Evolutionary conservation across 2,329 filamentous ascomycete species (phyloP), one percentile per base, ranked within the genome.

Genomic region (Phaeophleospora eucalypticola): DNA sequence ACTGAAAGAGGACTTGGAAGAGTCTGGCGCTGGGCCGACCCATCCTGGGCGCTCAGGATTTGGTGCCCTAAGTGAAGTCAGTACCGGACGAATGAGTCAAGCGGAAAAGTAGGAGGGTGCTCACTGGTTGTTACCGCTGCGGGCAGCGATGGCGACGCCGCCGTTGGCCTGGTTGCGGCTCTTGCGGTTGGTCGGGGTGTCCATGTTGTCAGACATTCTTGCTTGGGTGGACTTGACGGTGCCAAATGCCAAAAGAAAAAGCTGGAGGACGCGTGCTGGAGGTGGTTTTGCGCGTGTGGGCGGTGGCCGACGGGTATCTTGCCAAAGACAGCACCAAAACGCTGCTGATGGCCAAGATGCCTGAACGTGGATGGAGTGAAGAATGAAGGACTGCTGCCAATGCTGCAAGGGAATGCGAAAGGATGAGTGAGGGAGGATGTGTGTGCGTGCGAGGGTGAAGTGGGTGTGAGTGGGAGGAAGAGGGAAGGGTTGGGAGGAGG

Each of bases 341-440:
- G 36, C 36, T 37, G 36, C 36, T 18, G 27, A n/a, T n/a, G 36
- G 36, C 36, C 36, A 37, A 37, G 12, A 19, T 16, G 18, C 36
- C 36, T 37, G 16, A 18, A 37, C 15, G 24, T 16, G 36, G 19
- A 19, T 37, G 16, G 36, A 19, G 36, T 16, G 36, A 8, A 37
- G 15, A 19, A 37, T 37, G 36, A 37, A 17, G 4, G 36, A 16
- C 33, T 37, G 36, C 8, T 12, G 8, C 36, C 15, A 16, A 9
- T 19, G 9, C 36, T 37, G 36, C 36, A 18, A 19, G 9, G 8
- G 36, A 17, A 37, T 9, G 36, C 16, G 16, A 39, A 20, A 39
- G 8, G 37, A 14, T 39, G 37, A 24, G 18, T 12, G 24, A 29
- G 12, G 24, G 12, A 12, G 6, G 24, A 29, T 12, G 6, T 6